Evolutionary conservation across 169 alveolate genomes (phyloP).

Genomic region (Pseudocohnilembus persalinus): DNA sequence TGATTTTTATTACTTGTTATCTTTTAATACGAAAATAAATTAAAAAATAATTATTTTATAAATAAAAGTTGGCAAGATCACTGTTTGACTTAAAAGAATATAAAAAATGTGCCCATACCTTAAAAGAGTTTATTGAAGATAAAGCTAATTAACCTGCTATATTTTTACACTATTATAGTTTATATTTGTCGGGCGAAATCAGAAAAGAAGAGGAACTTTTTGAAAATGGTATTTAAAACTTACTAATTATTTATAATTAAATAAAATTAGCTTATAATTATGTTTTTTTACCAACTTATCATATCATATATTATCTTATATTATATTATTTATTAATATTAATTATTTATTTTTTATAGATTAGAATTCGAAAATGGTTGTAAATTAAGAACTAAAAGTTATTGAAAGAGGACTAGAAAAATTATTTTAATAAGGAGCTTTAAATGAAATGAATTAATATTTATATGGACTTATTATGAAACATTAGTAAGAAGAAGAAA

Average conservation of each 20-base stretch:
- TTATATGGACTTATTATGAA: constrained; percentile 80
- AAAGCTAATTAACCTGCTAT: constrained; percentile 70
- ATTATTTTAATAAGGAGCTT: constrained; percentile 48
- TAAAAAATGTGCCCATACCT: constrained; percentile 71
- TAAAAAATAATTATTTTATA: no score
- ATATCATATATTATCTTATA: constrained; percentile 15
- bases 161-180: constrained; percentile 72
- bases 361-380: constrained; percentile 34
- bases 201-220: constrained; percentile 82
- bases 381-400: constrained; percentile 46
- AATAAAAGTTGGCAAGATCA: constrained; percentile 59
- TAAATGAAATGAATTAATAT: constrained; percentile 67
- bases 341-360: neutral
- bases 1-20: no score
- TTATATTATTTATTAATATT: constrained; percentile 1
- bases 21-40: no score
- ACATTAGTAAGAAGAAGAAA: constrained; percentile 68
- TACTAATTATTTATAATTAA: constrained; percentile 2
- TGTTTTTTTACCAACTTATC: constrained; percentile 8
- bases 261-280: constrained; percentile 22
- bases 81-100: constrained; percentile 81
- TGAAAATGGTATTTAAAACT: constrained; percentile 62
- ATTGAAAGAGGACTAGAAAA: constrained; percentile 60
- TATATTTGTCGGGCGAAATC: constrained; percentile 67
- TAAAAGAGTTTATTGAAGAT: constrained; percentile 56